Percentiles rank a stretch among this genome's conserved stretches.
Conservation (phyloP, 495 filamentous ascomycete species). For the Physcia stellaris region DNA sequence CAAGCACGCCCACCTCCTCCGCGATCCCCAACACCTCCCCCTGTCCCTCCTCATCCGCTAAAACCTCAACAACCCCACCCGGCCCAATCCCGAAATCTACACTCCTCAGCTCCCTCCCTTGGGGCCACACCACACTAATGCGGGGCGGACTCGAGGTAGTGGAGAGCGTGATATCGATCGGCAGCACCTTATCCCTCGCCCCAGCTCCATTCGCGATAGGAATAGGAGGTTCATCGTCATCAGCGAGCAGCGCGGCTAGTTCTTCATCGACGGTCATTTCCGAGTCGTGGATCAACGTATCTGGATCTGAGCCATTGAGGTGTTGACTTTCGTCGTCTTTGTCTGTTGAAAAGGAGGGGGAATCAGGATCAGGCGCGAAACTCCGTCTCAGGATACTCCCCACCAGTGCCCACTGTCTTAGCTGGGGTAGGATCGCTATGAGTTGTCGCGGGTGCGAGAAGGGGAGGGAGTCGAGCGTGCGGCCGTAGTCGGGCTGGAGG, state of each 20-base stretch:
- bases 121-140: slow-evolving; percentile 37
- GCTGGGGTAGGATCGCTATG: slow-evolving; percentile 55
- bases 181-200: slow-evolving; percentile 3
- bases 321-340: background rate
- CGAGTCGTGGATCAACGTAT: background rate
- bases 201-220: slow-evolving; percentile 1
- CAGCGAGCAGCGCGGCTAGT: slow-evolving; percentile 2
- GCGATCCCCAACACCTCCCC: slow-evolving; percentile 29
- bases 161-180: slow-evolving; percentile 35
- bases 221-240: background rate
- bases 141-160: slow-evolving; percentile 29
- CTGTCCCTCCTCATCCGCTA: slow-evolving; percentile 15
- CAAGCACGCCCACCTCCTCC: slow-evolving; percentile 43
- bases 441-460: slow-evolving; percentile 84
- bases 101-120: slow-evolving; percentile 24
- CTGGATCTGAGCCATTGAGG: background rate
- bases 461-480: slow-evolving; percentile 54
- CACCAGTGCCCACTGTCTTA: slow-evolving; percentile 64
- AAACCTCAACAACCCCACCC: slow-evolving; percentile 39
- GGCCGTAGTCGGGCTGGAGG: slow-evolving; percentile 54
- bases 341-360: background rate
- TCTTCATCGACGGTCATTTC: background rate
- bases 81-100: slow-evolving; percentile 45
- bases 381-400: slow-evolving; percentile 48
- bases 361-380: slow-evolving; percentile 25